These are phyloP conservation scores for Hypoxylon sp. DNA, from an alignment of 2,329 filamentous ascomycete species.

Conservation along the genomic window DNA sequence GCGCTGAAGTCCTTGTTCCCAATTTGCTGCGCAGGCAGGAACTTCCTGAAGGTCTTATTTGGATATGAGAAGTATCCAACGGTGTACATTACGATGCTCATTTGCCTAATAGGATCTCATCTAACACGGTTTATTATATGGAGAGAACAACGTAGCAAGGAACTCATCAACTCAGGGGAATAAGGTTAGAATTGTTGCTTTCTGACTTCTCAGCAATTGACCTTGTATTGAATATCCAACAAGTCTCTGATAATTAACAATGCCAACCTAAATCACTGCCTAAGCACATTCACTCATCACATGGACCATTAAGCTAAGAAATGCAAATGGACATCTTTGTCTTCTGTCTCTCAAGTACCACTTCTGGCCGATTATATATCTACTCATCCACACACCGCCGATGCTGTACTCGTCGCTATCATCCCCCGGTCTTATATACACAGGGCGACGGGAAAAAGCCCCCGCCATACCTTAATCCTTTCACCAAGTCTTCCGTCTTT, in stretches of 20 bases:
- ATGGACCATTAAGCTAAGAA: slow-evolving; percentile 11
- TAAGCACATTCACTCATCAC: neutral
- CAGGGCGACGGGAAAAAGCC: slow-evolving; percentile 23
- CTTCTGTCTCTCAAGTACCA: slow-evolving; percentile 40
- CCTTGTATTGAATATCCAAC: too few species aligned
- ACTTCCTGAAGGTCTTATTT: too few species aligned
- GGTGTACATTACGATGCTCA: too few species aligned
- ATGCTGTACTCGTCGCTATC: neutral
- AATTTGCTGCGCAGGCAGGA: too few species aligned
- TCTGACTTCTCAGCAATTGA: too few species aligned
- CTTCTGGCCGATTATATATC: slow-evolving; percentile 47
- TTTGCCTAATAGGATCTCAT: too few species aligned
- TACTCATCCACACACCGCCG: slow-evolving; percentile 28
- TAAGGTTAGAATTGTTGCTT: too few species aligned
- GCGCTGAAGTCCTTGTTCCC: too few species aligned
- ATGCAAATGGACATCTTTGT: slow-evolving; percentile 24
- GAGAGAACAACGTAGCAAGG: too few species aligned
- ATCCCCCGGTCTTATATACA: slow-evolving; percentile 41
- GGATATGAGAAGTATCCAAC: too few species aligned
- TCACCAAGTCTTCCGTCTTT: neutral
- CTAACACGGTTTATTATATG: too few species aligned
- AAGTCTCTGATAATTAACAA: neutral
- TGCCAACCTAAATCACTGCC: neutral
- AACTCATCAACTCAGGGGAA: too few species aligned
- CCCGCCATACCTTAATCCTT: slow-evolving; percentile 18